These are phyloP conservation scores for Viola odorata DNA, from an alignment of 345 rosid species.

Conservation along the genomic window DNA sequence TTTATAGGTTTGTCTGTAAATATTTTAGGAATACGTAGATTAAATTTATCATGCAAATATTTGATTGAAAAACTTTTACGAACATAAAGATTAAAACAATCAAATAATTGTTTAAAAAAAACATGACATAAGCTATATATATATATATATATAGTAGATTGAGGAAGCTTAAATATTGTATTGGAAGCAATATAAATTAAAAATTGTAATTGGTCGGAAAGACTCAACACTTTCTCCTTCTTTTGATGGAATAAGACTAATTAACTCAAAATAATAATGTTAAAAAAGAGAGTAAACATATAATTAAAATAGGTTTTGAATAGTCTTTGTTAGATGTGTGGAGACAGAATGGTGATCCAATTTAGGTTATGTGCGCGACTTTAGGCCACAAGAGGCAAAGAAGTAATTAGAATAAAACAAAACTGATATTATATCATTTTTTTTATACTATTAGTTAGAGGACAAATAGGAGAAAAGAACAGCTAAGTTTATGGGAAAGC, in stretches of 20 bases:
- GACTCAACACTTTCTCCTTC: neutral
- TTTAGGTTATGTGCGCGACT: conserved; percentile 4
- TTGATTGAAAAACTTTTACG: too few species aligned
- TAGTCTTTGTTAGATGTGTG: neutral
- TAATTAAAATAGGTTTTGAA: neutral
- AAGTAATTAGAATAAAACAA: neutral
- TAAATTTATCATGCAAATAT: too few species aligned
- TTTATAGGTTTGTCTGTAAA: too few species aligned
- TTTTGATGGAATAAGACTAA: neutral
- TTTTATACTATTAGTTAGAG: neutral
- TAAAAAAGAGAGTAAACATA: neutral
- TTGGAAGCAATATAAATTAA: neutral
- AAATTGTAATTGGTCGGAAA: conserved; percentile 7
- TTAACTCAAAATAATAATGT: too few species aligned
- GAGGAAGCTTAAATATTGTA: neutral
- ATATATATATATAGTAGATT: too few species aligned
- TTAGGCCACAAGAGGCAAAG: conserved; percentile 1
- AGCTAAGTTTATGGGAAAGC: conserved; percentile 12
- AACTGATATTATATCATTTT: too few species aligned
- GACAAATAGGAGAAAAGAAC: neutral
- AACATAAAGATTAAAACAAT: too few species aligned
- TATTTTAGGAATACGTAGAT: too few species aligned
- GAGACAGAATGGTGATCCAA: neutral
- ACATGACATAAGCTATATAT: too few species aligned
- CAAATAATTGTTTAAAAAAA: too few species aligned